phyloP scores from a whole-genome alignment of 2,329 filamentous ascomycete species.

The Botrytis paeoniae region DNA sequence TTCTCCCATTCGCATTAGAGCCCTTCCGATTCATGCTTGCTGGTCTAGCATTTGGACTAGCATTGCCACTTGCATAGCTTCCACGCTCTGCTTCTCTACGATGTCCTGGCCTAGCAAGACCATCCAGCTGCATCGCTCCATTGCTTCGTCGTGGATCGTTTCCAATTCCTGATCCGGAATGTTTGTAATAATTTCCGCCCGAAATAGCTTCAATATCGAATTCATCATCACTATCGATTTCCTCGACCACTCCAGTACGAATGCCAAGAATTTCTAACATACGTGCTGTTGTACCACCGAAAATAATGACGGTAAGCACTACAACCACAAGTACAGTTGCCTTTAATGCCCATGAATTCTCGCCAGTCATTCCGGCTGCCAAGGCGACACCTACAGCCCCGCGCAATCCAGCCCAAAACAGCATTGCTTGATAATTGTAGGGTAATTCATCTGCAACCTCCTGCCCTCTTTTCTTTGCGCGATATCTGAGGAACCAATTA shows the following conservation, averaged over 20 bases:
- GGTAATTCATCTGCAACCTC: constrained; percentile 85
- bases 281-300: constrained; percentile 91
- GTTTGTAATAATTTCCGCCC: constrained; percentile 64
- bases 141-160: constrained; percentile 64
- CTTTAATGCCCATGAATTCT: constrained; percentile 77
- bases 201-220: constrained; percentile 73
- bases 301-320: constrained; percentile 96
- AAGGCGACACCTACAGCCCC: constrained; percentile 94
- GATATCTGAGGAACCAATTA: constrained; percentile 89
- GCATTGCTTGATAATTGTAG: constrained; percentile 96
- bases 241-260: constrained; percentile 90
- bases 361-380: constrained; percentile 80
- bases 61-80: constrained; percentile 41
- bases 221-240: constrained; percentile 96
- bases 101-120: constrained; percentile 53
- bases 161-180: constrained; percentile 69
- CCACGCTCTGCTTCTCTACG: constrained; percentile 37
- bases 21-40: constrained; percentile 53
- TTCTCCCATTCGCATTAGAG: constrained; percentile 39
- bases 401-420: constrained; percentile 97
- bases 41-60: constrained; percentile 37
- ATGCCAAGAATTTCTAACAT: constrained; percentile 99
- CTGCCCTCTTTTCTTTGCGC: constrained; percentile 70
- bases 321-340: constrained; percentile 98
- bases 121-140: constrained; percentile 49